Percentiles rank a stretch among this genome's conserved stretches.
Evolutionary conservation across 2,329 filamentous ascomycete species (phyloP).

Genomic region (Teratosphaeria gauchensis): DNA sequence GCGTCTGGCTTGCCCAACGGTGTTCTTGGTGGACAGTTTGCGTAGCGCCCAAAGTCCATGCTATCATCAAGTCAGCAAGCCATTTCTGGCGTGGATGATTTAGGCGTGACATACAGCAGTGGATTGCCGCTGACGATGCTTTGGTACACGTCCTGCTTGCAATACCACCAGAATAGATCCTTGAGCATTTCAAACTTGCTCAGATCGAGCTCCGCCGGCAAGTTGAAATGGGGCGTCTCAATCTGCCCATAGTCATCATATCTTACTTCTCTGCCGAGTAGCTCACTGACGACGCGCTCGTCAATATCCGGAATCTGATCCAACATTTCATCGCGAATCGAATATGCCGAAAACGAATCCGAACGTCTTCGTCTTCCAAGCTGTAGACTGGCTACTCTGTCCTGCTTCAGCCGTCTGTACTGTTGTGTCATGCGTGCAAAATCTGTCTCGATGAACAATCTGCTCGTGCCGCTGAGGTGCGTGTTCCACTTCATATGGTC

Average conservation of each 20-base stretch:
- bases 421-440: slow-evolving; percentile 62
- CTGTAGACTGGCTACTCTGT: slow-evolving; percentile 31
- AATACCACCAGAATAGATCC: slow-evolving; percentile 93
- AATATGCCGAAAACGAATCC: background rate
- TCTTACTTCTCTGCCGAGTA: slow-evolving; percentile 48
- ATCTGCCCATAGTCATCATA: slow-evolving; percentile 51
- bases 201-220: slow-evolving; percentile 47
- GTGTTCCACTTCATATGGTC: slow-evolving; percentile 95
- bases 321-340: slow-evolving; percentile 17
- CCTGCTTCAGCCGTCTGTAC: slow-evolving; percentile 55
- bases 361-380: slow-evolving; percentile 3
- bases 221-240: slow-evolving; percentile 25
- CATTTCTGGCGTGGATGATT: background rate
- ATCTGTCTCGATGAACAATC: slow-evolving; percentile 74
- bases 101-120: slow-evolving; percentile 58
- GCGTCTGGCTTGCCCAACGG: slow-evolving; percentile 68
- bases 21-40: slow-evolving; percentile 77
- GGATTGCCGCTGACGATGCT: slow-evolving; percentile 78
- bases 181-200: slow-evolving; percentile 70
- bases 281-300: slow-evolving; percentile 46
- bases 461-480: slow-evolving; percentile 74
- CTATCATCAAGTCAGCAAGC: slow-evolving; percentile 34
- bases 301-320: slow-evolving; percentile 39
- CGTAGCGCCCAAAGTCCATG: slow-evolving; percentile 71
- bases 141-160: slow-evolving; percentile 88